Conservation (phyloP, 495 filamentous ascomycete genomes). For the Talaromyces wortmannii region DNA sequence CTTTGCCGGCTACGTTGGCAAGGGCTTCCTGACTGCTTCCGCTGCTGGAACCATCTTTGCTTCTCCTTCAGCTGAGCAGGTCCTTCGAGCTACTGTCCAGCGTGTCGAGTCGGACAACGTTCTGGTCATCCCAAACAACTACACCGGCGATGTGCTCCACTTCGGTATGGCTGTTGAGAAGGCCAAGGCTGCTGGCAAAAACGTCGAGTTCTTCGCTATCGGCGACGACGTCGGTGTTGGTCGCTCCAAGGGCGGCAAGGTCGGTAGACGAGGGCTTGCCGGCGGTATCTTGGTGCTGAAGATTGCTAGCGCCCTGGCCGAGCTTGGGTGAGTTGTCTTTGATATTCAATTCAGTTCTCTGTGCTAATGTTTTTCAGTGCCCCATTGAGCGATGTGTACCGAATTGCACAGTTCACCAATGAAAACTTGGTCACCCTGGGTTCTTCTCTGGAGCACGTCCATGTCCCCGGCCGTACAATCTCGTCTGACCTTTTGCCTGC, state of each 20-base stretch:
- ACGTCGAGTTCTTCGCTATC: constrained; percentile 89
- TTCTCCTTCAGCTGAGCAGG: constrained; percentile 78
- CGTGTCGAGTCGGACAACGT: constrained; percentile 63
- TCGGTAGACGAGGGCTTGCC: constrained; percentile 85
- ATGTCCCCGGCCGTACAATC: constrained; percentile 72
- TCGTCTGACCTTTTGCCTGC: constrained; percentile 46
- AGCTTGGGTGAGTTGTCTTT: constrained; percentile 45
- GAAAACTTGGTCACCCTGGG: constrained; percentile 82
- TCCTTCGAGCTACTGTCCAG: constrained; percentile 67
- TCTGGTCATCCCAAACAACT: constrained; percentile 61
- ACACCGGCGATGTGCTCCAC: constrained; percentile 78
- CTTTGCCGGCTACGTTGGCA: constrained; percentile 66
- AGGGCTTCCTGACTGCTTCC: constrained; percentile 74
- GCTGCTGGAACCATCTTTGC: constrained; percentile 95
- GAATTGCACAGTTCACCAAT: constrained; percentile 64
- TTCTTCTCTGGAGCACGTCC: constrained; percentile 79
- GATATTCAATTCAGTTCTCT: not conserved
- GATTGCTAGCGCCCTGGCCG: constrained; percentile 80
- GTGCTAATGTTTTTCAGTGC: constrained; percentile 16
- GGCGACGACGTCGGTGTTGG: constrained; percentile 96
- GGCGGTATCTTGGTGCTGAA: constrained; percentile 88
- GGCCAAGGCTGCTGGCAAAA: constrained; percentile 70
- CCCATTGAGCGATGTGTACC: constrained; percentile 59
- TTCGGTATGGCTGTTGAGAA: constrained; percentile 96
- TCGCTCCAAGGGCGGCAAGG: constrained; percentile 73